These are phyloP conservation scores for Saccharata proteae DNA, from an alignment of 2,329 filamentous ascomycete genomes.

Conservation along the genomic window DNA sequence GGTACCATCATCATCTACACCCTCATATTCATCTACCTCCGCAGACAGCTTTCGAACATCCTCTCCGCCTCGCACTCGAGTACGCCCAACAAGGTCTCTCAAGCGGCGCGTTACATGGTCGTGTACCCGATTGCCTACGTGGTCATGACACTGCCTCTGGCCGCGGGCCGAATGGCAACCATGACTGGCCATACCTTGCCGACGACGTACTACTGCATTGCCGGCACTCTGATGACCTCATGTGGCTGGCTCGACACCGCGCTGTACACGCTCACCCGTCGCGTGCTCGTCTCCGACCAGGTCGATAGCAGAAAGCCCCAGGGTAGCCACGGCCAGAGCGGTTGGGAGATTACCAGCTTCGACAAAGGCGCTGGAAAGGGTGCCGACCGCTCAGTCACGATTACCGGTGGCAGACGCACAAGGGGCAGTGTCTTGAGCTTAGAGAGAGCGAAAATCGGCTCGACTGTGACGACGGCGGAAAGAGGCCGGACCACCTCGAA, in stretches of 20 bases:
- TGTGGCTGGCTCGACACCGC: constrained; percentile 33
- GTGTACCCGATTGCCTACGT: constrained; percentile 58
- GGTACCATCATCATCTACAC: constrained; percentile 9
- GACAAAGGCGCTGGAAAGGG: constrained; percentile 6
- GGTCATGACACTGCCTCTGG: constrained; percentile 52
- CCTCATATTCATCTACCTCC: constrained; percentile 10
- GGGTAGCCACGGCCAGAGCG: not conserved
- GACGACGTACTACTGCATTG: constrained; percentile 45
- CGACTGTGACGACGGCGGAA: not conserved
- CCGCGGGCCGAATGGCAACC: constrained; percentile 29
- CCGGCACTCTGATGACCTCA: constrained; percentile 44
- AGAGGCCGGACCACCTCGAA: not conserved
- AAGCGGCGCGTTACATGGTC: constrained; percentile 45
- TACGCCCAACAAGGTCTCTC: constrained; percentile 20
- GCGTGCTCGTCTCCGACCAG: constrained; percentile 24
- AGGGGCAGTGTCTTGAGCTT: not conserved
- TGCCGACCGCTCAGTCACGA: constrained; percentile 8
- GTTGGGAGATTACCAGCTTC: constrained; percentile 9
- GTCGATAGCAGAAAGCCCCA: constrained; percentile 8
- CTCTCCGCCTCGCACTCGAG: constrained; percentile 16
- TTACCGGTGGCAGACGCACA: constrained; percentile 7
- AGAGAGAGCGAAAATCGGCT: not conserved
- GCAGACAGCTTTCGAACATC: constrained; percentile 26
- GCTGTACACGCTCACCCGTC: constrained; percentile 30
- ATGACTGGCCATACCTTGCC: constrained; percentile 32